phyloP scores from a whole-genome alignment of 2,329 filamentous ascomycete species.

The Mycosphaerella sp. region DNA sequence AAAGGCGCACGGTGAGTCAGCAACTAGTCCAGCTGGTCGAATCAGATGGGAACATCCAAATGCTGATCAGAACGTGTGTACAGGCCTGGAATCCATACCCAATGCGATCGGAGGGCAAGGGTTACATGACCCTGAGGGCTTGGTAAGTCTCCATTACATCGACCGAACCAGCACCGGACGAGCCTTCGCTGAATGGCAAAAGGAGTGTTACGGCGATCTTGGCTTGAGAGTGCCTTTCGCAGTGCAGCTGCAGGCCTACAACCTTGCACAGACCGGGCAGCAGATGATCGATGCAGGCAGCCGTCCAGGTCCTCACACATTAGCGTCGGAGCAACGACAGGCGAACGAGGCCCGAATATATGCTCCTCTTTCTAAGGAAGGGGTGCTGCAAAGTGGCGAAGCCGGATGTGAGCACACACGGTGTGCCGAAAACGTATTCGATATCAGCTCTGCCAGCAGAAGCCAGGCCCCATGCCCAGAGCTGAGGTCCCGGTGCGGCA shows the following conservation, averaged over 20 bases:
- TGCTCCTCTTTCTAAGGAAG: constrained; percentile 20
- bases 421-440: constrained; percentile 25
- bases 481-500: constrained; percentile 25
- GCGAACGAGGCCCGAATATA: constrained; percentile 19
- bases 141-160: constrained; percentile 12
- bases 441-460: constrained; percentile 21
- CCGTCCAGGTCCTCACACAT: constrained; percentile 14
- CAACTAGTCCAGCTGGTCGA: background rate
- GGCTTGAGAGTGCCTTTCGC: constrained; percentile 33
- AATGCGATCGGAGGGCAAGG: constrained; percentile 29
- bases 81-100: constrained; percentile 33
- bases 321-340: constrained; percentile 9
- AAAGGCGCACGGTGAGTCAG: constrained; percentile 38
- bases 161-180: background rate
- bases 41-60: background rate
- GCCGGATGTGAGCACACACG: constrained; percentile 23
- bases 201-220: constrained; percentile 32
- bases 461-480: constrained; percentile 6
- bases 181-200: constrained; percentile 4
- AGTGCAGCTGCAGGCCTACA: constrained; percentile 30
- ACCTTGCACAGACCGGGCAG: constrained; percentile 17
- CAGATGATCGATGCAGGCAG: constrained; percentile 13
- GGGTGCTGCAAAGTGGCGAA: constrained; percentile 20
- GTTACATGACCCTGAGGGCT: constrained; percentile 30
- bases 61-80: background rate